These are phyloP conservation scores for Castanea crenata DNA, from an alignment of 306 rosid genomes.

Conservation along the genomic window DNA sequence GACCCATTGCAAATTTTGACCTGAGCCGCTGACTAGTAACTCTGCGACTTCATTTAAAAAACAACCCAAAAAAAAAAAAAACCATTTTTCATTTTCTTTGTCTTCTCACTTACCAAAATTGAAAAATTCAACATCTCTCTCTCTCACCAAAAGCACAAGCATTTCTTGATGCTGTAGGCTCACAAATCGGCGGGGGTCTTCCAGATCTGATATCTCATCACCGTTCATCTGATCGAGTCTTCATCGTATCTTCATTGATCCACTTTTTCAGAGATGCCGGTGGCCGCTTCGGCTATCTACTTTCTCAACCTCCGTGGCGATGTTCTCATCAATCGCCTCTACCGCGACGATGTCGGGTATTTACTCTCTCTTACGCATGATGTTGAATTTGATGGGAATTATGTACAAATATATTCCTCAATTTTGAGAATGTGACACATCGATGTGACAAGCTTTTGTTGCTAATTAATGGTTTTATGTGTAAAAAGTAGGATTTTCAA, in stretches of 20 bases:
- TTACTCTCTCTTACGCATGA: not conserved
- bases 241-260: constrained; percentile 20
- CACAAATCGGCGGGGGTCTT: not conserved
- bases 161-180: not conserved
- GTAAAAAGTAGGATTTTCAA: not conserved
- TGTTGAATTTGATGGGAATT: not conserved
- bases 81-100: no score
- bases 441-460: not conserved
- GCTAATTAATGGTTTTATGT: constrained; percentile 2
- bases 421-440: not conserved
- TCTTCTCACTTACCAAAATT: not conserved
- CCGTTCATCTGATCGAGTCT: not conserved
- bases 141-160: not conserved
- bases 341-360: constrained; percentile 97
- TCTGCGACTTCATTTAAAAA: no score
- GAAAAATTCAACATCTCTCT: not conserved
- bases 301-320: constrained; percentile 93
- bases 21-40: no score
- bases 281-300: constrained; percentile 91
- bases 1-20: no score
- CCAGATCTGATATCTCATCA: constrained; percentile 29
- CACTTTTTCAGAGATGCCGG: constrained; percentile 82
- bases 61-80: no score
- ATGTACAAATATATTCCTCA: not conserved
- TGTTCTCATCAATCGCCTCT: constrained; percentile 95